Evolutionary conservation across 768 basidiomycete genomes (phyloP).

Genomic region (Chiua virens): DNA sequence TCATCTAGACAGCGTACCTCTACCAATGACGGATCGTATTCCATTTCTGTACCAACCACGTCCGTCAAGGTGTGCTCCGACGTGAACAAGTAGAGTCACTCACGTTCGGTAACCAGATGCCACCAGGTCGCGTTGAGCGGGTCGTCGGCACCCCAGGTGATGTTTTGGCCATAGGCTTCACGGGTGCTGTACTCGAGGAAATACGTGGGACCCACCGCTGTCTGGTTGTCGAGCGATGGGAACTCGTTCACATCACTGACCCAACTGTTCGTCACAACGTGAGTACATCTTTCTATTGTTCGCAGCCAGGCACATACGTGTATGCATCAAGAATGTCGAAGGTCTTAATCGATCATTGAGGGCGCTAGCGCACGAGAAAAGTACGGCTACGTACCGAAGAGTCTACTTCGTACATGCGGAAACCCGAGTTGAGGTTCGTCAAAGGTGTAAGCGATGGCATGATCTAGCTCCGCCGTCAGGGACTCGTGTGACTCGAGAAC

Average conservation of each 20-base stretch:
- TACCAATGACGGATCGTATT: constrained; percentile 18
- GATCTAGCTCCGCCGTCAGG: constrained; percentile 7
- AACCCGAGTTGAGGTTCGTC: constrained; percentile 72
- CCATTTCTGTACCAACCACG: constrained; percentile 24
- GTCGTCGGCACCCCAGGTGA: constrained; percentile 59
- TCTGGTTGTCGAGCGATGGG: constrained; percentile 55
- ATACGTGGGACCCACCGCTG: constrained; percentile 56
- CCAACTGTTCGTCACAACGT: no score
- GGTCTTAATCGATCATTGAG: neutral
- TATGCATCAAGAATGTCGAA: constrained; percentile 75
- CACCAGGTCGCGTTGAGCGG: constrained; percentile 80
- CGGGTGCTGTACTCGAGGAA: constrained; percentile 66
- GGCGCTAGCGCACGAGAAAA: no score
- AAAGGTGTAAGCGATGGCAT: constrained; percentile 64
- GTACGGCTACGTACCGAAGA: constrained; percentile 17
- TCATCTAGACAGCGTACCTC: constrained; percentile 11
- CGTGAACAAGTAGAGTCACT: constrained; percentile 6
- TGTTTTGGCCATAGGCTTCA: constrained; percentile 54
- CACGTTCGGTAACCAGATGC: constrained; percentile 74
- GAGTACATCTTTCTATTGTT: no score
- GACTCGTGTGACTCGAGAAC: neutral
- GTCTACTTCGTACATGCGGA: constrained; percentile 47
- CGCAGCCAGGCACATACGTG: no score
- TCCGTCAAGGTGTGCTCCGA: neutral
- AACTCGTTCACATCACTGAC: constrained; percentile 58